phyloP scores from a whole-genome alignment of 2,329 filamentous ascomycete genomes.

The Celoporthe dispersa region DNA sequence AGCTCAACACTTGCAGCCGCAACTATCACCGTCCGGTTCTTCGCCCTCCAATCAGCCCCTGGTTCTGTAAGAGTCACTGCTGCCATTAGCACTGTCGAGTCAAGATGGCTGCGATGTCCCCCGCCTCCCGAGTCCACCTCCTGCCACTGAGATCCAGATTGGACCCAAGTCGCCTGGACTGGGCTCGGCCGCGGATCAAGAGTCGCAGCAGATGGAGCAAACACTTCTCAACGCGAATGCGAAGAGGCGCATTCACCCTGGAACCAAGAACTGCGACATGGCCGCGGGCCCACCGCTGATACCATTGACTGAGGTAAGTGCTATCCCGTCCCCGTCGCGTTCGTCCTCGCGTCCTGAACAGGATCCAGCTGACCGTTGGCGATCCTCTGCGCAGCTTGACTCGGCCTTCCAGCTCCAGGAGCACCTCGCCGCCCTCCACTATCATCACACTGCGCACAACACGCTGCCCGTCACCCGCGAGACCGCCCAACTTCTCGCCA shows the following conservation, averaged over 20 bases:
- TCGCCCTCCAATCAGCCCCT: background rate
- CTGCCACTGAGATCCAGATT: conserved; percentile 92
- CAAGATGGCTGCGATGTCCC: conserved; percentile 78
- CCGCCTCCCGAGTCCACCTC: conserved; percentile 91
- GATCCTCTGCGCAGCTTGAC: conserved; percentile 69
- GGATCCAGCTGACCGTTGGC: background rate
- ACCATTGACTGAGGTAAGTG: conserved; percentile 77
- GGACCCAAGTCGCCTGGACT: conserved; percentile 47
- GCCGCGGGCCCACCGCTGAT: conserved; percentile 87
- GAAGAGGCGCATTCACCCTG: conserved; percentile 84
- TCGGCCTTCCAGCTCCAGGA: conserved; percentile 97
- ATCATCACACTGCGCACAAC: conserved; percentile 72
- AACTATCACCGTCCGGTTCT: background rate
- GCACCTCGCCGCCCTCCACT: conserved; percentile 90
- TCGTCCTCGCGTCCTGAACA: background rate
- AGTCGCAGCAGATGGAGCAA: conserved; percentile 66
- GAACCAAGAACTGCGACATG: conserved; percentile 92
- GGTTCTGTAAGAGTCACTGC: background rate
- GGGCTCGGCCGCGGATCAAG: conserved; percentile 49
- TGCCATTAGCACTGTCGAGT: conserved; percentile 42
- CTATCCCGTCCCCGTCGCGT: background rate
- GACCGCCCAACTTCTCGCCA: conserved; percentile 75
- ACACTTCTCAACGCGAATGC: conserved; percentile 73
- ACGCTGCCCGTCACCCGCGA: conserved; percentile 75
- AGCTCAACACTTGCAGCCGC: background rate